Percentiles rank a stretch among this genome's conserved stretches.
Conservation (phyloP, 2,329 filamentous ascomycete species). For the Keithomyces neogunnii region DNA sequence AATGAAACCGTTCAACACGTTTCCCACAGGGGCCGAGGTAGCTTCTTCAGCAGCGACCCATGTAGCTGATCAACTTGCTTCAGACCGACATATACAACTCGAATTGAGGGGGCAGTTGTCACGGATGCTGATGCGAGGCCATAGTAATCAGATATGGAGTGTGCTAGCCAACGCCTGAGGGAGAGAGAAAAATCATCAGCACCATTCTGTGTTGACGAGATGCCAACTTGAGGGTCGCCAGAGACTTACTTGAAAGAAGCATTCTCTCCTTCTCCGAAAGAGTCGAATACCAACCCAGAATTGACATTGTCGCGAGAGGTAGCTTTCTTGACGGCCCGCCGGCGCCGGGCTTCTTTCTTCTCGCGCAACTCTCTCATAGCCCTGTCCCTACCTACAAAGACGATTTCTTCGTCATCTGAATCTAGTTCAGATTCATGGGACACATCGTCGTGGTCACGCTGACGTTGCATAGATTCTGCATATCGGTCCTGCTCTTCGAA, state of each 20-base stretch:
- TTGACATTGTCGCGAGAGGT: conserved; percentile 51
- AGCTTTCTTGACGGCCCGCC: conserved; percentile 39
- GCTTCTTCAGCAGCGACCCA: conserved; percentile 21
- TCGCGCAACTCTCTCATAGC: conserved; percentile 37
- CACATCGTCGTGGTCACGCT: conserved; percentile 14
- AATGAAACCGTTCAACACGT: conserved; percentile 33
- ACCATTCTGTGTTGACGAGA: neutral
- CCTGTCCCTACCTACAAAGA: conserved; percentile 71
- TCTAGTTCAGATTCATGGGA: conserved; percentile 28
- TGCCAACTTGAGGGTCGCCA: neutral
- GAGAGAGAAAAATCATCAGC: neutral
- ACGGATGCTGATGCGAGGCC: conserved; percentile 78
- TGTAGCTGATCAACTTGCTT: conserved; percentile 34
- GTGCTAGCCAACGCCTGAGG: conserved; percentile 77
- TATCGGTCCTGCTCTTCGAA: conserved; percentile 31
- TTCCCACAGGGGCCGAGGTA: conserved; percentile 58
- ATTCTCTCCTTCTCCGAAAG: conserved; percentile 62
- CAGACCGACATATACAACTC: conserved; percentile 77
- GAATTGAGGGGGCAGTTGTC: conserved; percentile 59
- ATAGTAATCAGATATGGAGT: conserved; percentile 88
- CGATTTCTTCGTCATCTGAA: conserved; percentile 71
- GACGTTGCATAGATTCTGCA: conserved; percentile 9
- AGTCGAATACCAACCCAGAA: conserved; percentile 70
- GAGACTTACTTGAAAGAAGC: conserved; percentile 70
- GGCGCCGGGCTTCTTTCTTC: conserved; percentile 34